phyloP scores from a whole-genome alignment of 768 basidiomycete genomes.

The Daedaleopsis sinensis region DNA sequence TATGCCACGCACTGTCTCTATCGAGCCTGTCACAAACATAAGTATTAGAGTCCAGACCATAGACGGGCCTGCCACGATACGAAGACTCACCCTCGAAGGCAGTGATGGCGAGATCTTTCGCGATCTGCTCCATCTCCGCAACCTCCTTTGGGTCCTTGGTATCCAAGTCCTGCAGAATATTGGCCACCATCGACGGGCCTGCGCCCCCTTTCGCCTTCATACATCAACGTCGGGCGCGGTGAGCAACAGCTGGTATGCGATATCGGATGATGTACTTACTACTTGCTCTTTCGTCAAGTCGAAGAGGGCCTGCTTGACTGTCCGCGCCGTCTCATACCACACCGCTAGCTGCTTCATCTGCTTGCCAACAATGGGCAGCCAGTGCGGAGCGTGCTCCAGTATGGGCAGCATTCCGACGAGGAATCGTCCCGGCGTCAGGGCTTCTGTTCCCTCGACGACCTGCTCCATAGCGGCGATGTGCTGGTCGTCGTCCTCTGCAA shows the following conservation, averaged over 20 bases:
- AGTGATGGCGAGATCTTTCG: too few species aligned
- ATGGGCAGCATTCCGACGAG: conserved; percentile 1
- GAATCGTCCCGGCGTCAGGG: background rate
- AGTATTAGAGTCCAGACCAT: too few species aligned
- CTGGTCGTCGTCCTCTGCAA: conserved; percentile 7
- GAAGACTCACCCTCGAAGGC: too few species aligned
- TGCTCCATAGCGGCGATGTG: conserved; percentile 16
- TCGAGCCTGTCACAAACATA: background rate
- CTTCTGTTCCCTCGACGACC: background rate
- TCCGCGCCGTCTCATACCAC: background rate
- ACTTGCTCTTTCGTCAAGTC: background rate
- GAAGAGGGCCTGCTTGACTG: background rate
- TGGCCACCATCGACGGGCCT: too few species aligned
- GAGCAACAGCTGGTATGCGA: background rate
- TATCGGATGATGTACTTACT: background rate
- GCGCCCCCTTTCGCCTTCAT: background rate
- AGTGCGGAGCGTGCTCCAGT: background rate
- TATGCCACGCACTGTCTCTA: conserved; percentile 7
- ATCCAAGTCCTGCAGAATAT: too few species aligned
- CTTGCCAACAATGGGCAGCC: conserved; percentile 6
- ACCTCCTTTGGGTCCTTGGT: too few species aligned
- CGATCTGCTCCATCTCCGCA: too few species aligned
- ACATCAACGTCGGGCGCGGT: background rate
- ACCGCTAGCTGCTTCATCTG: background rate
- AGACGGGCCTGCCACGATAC: too few species aligned